phyloP scores from a whole-genome alignment of 1,284 basidiomycete genomes.

The Pyrrhoderma noxium region DNA sequence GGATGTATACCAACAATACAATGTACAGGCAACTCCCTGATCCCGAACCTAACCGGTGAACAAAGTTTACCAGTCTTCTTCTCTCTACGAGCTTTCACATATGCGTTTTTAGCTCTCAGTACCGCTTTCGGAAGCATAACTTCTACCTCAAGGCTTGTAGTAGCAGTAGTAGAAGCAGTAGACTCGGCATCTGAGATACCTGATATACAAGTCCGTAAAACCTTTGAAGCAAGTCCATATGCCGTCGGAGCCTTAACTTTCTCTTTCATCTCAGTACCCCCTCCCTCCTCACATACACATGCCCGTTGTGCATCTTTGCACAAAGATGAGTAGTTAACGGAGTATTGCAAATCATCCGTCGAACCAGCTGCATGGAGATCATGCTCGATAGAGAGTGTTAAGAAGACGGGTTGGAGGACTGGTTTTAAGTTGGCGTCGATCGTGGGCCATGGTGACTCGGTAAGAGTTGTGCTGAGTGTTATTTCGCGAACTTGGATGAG shows the following conservation, averaged over 20 bases:
- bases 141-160: constrained; percentile 4
- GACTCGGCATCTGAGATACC: background rate
- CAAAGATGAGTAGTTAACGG: constrained; percentile 53
- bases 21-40: constrained; percentile 48
- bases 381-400: constrained; percentile 50
- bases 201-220: constrained; percentile 3
- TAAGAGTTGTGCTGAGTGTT: constrained; percentile 3
- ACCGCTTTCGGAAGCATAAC: constrained; percentile 36
- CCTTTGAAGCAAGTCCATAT: constrained; percentile 7
- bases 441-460: constrained; percentile 29
- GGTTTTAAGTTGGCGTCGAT: constrained; percentile 25
- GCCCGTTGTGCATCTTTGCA: constrained; percentile 28
- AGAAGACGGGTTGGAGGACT: constrained; percentile 48
- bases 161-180: background rate
- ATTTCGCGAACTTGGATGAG: constrained; percentile 13
- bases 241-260: constrained; percentile 1
- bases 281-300: background rate
- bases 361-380: constrained; percentile 46
- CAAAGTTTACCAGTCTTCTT: constrained; percentile 23
- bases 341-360: constrained; percentile 50
- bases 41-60: constrained; percentile 26
- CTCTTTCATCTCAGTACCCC: no score
- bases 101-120: constrained; percentile 43
- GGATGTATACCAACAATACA: constrained; percentile 69
- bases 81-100: constrained; percentile 33